phyloP scores from a whole-genome alignment of 106 monocot species.

The Allium sativum region DNA sequence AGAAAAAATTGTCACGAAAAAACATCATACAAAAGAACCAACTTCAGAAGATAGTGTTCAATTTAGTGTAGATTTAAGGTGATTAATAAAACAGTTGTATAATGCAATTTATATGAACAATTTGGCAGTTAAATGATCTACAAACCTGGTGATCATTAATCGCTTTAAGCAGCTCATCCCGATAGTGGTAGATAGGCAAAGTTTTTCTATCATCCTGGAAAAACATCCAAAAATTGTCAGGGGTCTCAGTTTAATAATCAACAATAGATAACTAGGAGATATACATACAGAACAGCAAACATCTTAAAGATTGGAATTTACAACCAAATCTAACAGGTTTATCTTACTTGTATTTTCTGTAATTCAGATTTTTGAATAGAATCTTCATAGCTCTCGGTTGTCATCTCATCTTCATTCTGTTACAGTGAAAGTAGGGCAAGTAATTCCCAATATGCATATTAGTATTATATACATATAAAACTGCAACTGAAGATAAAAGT shows the following conservation, averaged over 20 bases:
- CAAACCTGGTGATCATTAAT: conserved; percentile 73
- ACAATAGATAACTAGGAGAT: conserved; percentile 1
- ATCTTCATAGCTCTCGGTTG: conserved; percentile 18
- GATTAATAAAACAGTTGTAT: no score
- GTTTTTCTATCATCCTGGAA: conserved; percentile 74
- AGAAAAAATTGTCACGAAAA: no score
- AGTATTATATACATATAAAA: background rate
- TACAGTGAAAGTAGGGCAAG: background rate
- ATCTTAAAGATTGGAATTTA: no score
- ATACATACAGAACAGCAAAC: background rate
- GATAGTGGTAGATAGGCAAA: conserved; percentile 75
- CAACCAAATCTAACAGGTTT: background rate
- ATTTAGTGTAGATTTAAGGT: no score
- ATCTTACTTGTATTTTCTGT: conserved; percentile 52
- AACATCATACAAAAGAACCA: no score
- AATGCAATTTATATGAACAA: background rate
- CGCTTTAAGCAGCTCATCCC: conserved; percentile 78
- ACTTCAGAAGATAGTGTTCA: no score
- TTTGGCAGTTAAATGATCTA: background rate
- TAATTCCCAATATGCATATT: background rate
- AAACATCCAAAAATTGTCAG: background rate
- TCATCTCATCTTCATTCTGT: conserved; percentile 54
- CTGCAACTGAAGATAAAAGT: conserved; percentile 3
- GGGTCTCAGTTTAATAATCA: no score
- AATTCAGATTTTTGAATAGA: conserved; percentile 40